These are phyloP conservation scores for Boletus smithii DNA, from an alignment of 1,284 basidiomycete genomes.

Conservation along the genomic window DNA sequence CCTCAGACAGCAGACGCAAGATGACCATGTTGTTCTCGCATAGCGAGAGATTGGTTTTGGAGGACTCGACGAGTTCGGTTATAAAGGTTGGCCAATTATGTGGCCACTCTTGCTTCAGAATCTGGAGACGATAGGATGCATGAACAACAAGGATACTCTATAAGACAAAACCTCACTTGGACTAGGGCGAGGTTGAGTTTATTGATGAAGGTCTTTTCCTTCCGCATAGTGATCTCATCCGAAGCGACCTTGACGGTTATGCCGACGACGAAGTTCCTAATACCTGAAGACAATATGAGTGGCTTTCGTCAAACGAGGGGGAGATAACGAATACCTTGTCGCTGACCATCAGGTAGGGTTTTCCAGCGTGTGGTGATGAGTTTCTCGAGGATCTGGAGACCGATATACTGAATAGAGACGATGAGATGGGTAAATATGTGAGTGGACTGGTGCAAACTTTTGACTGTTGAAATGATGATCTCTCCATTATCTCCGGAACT, in stretches of 20 bases:
- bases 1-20: constrained; percentile 94
- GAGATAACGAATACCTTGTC: constrained; percentile 58
- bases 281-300: constrained; percentile 52
- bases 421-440: constrained; percentile 17
- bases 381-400: constrained; percentile 92
- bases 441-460: constrained; percentile 55
- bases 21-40: constrained; percentile 99
- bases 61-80: constrained; percentile 95
- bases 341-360: constrained; percentile 89
- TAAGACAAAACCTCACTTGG: constrained; percentile 51
- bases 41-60: constrained; percentile 91
- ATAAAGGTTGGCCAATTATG: constrained; percentile 99
- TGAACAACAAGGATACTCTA: constrained; percentile 7
- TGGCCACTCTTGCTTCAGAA: constrained; percentile 99
- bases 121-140: constrained; percentile 48
- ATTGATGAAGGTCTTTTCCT: constrained; percentile 95
- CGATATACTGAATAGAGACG: constrained; percentile 72
- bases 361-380: constrained; percentile 96
- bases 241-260: constrained; percentile 91
- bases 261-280: constrained; percentile 96
- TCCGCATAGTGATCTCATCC: constrained; percentile 81
- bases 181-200: constrained; percentile 97
- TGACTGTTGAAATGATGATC: constrained; percentile 82
- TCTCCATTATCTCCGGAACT: constrained; percentile 92
- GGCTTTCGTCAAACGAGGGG: not conserved